Base-by-base conservation (phyloP, 2,329 filamentous ascomycete species). In the Venturia nashicola region DNA sequence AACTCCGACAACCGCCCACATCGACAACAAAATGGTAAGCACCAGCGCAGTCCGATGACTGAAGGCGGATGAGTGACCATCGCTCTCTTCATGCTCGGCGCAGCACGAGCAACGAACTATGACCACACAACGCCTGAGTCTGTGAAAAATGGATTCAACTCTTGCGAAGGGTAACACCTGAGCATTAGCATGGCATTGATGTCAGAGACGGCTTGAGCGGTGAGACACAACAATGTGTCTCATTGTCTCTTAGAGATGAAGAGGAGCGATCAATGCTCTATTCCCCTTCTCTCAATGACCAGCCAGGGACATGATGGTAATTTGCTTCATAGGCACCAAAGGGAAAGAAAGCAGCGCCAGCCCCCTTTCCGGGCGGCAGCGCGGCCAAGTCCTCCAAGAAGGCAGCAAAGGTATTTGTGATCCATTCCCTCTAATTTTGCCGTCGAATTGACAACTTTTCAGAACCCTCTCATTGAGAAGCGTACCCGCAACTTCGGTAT, bases 251-350 rank as follows among this genome's bases (percentile, higher is more conserved):
- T 95, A 95, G 91, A 96, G 91, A 73, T 68, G 88, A 86, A 88
- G 86, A 89, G 78, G 83, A 82, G 80, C 87, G 87, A 84, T 87
- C 85, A 86, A 80, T 83, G 80, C 78, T 88, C 91, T 51, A 91
- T 82, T 90, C 87, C 91, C 96, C 89, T 94, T 92, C 95, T 91
- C 93, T 97, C 93, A 94, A 97, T 97, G 92, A 97, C 84, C 97
- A 94, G 91, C 94, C 89, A 90, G 68, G 67, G 72, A 70, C 67
- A 75, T 75, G 73, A 59, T 39, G 34, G 46, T 57, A 55, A 44
- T 64, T n/a, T 36, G 51, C 61, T 61, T 36, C 51, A 55, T 62
- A 65, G 63, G 69, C 74, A 70, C 75, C 93, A 78, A 99, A 97
- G 84, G 91, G 91, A 85, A 97, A 97, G 90, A 97, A 97, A 86